A percentile compares a stretch with the other conserved stretches of the same genome.
Conservation (phyloP, 2,329 filamentous ascomycete genomes). For the Aspergillus melleus region DNA sequence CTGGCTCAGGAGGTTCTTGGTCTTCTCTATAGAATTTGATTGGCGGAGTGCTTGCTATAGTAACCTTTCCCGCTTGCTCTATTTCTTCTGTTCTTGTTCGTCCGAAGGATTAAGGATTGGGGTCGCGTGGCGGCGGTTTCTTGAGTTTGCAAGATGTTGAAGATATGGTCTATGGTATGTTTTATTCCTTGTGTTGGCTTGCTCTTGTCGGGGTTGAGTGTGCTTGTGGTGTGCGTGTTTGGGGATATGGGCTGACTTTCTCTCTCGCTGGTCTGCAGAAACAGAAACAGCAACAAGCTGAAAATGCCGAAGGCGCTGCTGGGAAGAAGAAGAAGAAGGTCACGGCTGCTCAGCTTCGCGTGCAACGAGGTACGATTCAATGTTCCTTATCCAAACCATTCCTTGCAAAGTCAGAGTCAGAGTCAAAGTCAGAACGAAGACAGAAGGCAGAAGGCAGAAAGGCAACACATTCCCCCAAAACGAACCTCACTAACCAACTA, state of each 20-base stretch:
- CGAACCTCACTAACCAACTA: too few species aligned
- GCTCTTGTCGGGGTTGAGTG: background rate
- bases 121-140: background rate
- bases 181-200: background rate
- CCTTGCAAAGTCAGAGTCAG: background rate
- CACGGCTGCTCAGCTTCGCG: slow-evolving; percentile 88
- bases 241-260: too few species aligned
- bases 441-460: too few species aligned
- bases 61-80: background rate
- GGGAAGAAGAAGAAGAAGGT: slow-evolving; percentile 97
- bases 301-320: slow-evolving; percentile 79
- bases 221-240: background rate
- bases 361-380: slow-evolving; percentile 77
- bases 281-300: slow-evolving; percentile 95
- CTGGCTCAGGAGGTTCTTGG: background rate
- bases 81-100: background rate
- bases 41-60: background rate
- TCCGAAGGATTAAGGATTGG: background rate
- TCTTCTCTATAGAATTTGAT: background rate
- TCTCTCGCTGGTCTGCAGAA: slow-evolving; percentile 25
- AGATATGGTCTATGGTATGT: slow-evolving; percentile 98
- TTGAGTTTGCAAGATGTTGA: slow-evolving; percentile 71
- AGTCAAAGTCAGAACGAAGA: too few species aligned
- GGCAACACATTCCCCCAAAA: too few species aligned
- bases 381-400: background rate